Base-by-base conservation (phyloP, 2,329 filamentous ascomycete genomes). In the Byssothecium circinans region DNA sequence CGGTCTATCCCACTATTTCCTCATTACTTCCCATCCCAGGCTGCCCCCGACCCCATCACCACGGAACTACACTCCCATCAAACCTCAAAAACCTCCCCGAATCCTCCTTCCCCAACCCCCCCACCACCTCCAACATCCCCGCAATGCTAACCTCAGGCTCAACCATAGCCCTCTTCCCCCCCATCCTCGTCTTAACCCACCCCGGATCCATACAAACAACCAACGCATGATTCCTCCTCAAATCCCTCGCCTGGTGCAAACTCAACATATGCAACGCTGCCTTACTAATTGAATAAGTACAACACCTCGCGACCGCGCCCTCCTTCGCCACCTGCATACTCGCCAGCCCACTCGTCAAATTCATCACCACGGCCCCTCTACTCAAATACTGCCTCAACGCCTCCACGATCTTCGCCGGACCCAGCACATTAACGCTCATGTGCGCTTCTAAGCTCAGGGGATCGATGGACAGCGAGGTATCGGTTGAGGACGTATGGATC, bases 361-460 rank as follows among this genome's bases (percentile, higher is more conserved):
- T 73, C 55, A 73, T 45, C 2, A 72, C 62, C 3, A 64, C 54
- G 3, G 63, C 68, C 8, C 62, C 58, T 1, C 59, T 36, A 5
- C 62, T 61, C 1, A 73, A 50, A n/a, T 68, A 61, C 22, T 50
- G 54, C 11, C 52, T 43, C 0, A 79, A 52, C 1, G 67, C 65
- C 55, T 77, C 66, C 0, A 76, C 68, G 6, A 72, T 67, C 47
- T 75, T 75, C 1, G 76, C 75, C 0, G 77, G 77, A 0, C 77
- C 77, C 15, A 78, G 45, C 3, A 79, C 75, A 45, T 80, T 79
- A 52, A 71, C 61, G 20, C 67, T 60, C 41, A 80, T 72, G 40
- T 77, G 72, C n/a, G 68, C 56, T 2, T 65, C 33, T 22, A 79
- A 53, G 2, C 65, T 68, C 1, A 64, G 61, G 0, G 70, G 54